A percentile compares a stretch with the other conserved stretches of the same genome.
Evolutionary conservation across 176 grass and related monocot species (phyloP).

Genomic region (Oropetium thomaeum): DNA sequence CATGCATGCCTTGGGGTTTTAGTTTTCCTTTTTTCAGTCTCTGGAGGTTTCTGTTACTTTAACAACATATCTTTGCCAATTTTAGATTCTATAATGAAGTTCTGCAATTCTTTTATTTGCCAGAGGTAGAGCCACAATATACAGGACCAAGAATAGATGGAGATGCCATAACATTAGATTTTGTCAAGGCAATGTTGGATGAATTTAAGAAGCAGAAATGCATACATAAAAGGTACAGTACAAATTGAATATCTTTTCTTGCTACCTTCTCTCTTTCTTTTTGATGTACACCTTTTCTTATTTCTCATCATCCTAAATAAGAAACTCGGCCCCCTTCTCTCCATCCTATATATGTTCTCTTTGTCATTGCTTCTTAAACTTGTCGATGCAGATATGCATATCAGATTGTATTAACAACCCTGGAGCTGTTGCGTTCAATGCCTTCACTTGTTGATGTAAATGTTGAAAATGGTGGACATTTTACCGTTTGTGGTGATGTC

Average conservation of each 20-base stretch:
- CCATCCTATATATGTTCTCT: background rate
- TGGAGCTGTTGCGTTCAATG: constrained; percentile 52
- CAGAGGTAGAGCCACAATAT: constrained; percentile 76
- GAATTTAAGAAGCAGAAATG: constrained; percentile 77
- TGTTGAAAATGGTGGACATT: constrained; percentile 49
- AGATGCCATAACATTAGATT: constrained; percentile 60
- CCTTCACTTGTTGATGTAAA: constrained; percentile 85
- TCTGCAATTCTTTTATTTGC: background rate
- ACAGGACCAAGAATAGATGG: constrained; percentile 66
- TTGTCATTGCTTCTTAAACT: background rate
- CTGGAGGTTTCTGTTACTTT: constrained; percentile 12
- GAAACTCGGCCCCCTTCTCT: no score
- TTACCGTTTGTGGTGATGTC: constrained; percentile 92
- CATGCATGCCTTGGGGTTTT: background rate
- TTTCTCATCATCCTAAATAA: background rate
- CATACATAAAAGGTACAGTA: constrained; percentile 67
- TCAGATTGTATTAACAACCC: constrained; percentile 67
- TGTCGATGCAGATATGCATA: constrained; percentile 45
- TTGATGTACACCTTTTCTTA: no score
- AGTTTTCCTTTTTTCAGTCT: background rate
- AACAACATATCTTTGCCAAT: background rate
- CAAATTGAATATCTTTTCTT: no score
- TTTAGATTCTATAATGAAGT: constrained; percentile 5
- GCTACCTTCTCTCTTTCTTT: no score
- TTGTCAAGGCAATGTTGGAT: constrained; percentile 77